These are phyloP conservation scores for Fusarium chuoi DNA, from an alignment of 2,329 filamentous ascomycete species.

Conservation along the genomic window DNA sequence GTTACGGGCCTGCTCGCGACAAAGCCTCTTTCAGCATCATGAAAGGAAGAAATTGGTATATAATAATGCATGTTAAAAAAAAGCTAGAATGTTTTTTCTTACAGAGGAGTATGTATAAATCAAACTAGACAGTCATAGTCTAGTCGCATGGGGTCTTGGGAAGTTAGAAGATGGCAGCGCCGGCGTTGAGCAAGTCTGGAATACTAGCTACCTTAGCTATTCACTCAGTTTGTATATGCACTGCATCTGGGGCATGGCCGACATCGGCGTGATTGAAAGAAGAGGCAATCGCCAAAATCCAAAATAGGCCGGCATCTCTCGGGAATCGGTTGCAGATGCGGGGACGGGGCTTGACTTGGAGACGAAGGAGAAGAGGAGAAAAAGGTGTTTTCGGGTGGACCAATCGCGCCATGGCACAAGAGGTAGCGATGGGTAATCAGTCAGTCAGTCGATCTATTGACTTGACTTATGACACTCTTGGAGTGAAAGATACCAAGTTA, in stretches of 20 bases:
- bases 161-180: constrained; percentile 21
- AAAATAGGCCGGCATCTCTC: constrained; percentile 13
- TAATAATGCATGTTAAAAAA: constrained; percentile 18
- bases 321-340: constrained; percentile 25
- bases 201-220: constrained; percentile 16
- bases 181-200: constrained; percentile 31
- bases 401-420: constrained; percentile 51
- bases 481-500: constrained; percentile 37
- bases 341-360: constrained; percentile 24
- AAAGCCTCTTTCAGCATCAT: constrained; percentile 57
- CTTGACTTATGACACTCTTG: constrained; percentile 1
- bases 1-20: constrained; percentile 70
- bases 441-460: not conserved
- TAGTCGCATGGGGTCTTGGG: constrained; percentile 19
- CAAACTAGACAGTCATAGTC: constrained; percentile 26
- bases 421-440: constrained; percentile 33
- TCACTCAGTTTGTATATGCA: constrained; percentile 10
- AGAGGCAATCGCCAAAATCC: constrained; percentile 28
- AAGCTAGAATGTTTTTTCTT: constrained; percentile 15
- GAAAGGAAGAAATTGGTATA: constrained; percentile 27
- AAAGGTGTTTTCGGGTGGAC: constrained; percentile 38
- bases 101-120: constrained; percentile 27
- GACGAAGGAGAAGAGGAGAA: constrained; percentile 20
- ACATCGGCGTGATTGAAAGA: constrained; percentile 22
- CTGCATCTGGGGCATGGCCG: constrained; percentile 9